Base-by-base conservation (phyloP, 768 basidiomycete genomes). In the Cantharellus anzutake region DNA sequence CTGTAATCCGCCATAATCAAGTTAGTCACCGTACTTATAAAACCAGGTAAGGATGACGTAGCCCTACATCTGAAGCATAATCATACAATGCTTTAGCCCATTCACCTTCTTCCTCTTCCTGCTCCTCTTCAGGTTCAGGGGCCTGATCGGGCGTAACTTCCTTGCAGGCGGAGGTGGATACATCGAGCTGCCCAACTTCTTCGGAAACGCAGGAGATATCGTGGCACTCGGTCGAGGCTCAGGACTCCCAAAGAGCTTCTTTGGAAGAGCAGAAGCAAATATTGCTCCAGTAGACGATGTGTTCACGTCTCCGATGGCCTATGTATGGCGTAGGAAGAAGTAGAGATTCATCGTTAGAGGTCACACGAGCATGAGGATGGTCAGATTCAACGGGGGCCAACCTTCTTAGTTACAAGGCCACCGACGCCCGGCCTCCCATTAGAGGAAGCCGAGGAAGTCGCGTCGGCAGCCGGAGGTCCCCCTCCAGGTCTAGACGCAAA, bases 51-150 rank as follows among this genome's bases (percentile, higher is more conserved):
- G 3, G 14, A 3, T 5, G 29, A 16, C 16, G 14, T 14, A 67
- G n/a, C 37, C 62, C 59, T 29, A 62, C 61, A 55, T 58, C 60
- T 5, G 60, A 58, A 29, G 57, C 41, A 50, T 63, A 63, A 35
- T 58, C 62, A 56, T 63, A 63, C 11, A 63, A 51, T 29, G 62
- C 62, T 39, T 63, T 51, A 40, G 50, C 62, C 61, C 61, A 63
- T 37, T 63, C 61, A 4, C 51, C 62, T 44, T 58, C 61, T 41
- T 61, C 41, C 51, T 62, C 62, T 42, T 40, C 58, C 52, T 55
- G 48, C 38, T n/a, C 44, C 39, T 35, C 37, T n/a, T 41, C 44
- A 38, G 51, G 57, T 4, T 58, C 57, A n/a, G 61, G 4, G 11
- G 60, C 16, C 53, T 11, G 35, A 16, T 11, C 57, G 42, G 5